Conservation (phyloP, 805 yeast species). For the Candida boleticola region DNA sequence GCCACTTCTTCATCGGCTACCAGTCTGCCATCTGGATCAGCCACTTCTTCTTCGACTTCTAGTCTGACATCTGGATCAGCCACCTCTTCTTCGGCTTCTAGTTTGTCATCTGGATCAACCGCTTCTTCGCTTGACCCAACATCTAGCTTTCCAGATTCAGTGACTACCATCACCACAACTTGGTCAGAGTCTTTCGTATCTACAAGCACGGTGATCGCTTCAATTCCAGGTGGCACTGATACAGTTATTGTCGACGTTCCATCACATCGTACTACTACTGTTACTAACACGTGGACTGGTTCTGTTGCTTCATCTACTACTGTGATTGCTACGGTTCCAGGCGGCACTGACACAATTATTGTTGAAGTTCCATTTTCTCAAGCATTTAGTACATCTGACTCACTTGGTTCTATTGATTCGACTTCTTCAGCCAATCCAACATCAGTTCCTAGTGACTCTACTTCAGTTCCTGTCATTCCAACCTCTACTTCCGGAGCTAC, state of each 20-base stretch:
- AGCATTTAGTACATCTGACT: too few species aligned
- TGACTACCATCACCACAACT: neutral
- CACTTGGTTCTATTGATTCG: too few species aligned
- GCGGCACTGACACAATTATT: conserved; percentile 4
- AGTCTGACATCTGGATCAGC: neutral
- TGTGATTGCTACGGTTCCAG: neutral
- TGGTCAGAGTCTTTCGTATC: conserved; percentile 10
- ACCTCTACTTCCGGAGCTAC: too few species aligned
- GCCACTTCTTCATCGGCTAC: neutral
- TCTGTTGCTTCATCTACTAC: neutral
- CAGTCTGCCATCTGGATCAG: neutral
- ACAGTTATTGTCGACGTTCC: conserved; percentile 13
- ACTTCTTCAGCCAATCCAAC: too few species aligned
- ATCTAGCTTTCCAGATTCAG: too few species aligned
- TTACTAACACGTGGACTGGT: too few species aligned
- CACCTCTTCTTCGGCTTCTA: conserved; percentile 6
- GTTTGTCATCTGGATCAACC: neutral
- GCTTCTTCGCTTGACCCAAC: too few species aligned
- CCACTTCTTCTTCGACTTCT: neutral
- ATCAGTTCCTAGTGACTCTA: too few species aligned
- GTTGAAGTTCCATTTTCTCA: conserved; percentile 6
- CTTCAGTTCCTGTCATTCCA: too few species aligned
- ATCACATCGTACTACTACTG: conserved; percentile 39
- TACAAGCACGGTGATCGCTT: conserved; percentile 8
- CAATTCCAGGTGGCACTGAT: conserved; percentile 7